These are phyloP conservation scores for Tetracentron sinense DNA, from an alignment of 164 flowering plant species.

Conservation along the genomic window DNA sequence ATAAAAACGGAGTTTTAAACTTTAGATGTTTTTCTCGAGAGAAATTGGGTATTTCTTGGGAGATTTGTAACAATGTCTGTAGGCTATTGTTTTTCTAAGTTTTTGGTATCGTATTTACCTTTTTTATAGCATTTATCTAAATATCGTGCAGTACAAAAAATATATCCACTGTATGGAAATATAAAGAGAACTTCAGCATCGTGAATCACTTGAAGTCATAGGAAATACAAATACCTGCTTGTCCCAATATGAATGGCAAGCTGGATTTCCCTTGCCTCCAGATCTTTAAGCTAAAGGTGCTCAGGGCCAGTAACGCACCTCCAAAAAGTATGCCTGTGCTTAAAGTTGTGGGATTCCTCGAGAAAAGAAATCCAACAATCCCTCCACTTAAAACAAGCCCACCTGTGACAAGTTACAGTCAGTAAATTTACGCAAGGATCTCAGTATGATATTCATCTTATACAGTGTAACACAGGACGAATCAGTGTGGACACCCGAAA, in stretches of 20 bases:
- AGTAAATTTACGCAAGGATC: background rate
- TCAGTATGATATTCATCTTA: background rate
- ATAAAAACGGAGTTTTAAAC: too few species aligned
- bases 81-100: too few species aligned
- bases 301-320: slow-evolving; percentile 66
- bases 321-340: slow-evolving; percentile 56
- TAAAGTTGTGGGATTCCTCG: slow-evolving; percentile 56
- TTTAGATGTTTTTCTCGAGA: too few species aligned
- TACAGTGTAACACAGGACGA: too few species aligned
- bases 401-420: slow-evolving; percentile 36
- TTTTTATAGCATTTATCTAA: too few species aligned
- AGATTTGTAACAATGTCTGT: too few species aligned
- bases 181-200: too few species aligned
- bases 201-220: background rate
- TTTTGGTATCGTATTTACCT: too few species aligned
- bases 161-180: too few species aligned
- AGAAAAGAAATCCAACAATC: slow-evolving; percentile 55
- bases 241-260: slow-evolving; percentile 80
- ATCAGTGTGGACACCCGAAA: too few species aligned
- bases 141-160: too few species aligned
- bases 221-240: slow-evolving; percentile 57
- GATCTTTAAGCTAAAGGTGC: slow-evolving; percentile 68
- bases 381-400: slow-evolving; percentile 73
- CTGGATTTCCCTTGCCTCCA: slow-evolving; percentile 94
- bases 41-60: too few species aligned